phyloP scores from a whole-genome alignment of 2,329 filamentous ascomycete genomes.

The Clathrospora elynae region DNA sequence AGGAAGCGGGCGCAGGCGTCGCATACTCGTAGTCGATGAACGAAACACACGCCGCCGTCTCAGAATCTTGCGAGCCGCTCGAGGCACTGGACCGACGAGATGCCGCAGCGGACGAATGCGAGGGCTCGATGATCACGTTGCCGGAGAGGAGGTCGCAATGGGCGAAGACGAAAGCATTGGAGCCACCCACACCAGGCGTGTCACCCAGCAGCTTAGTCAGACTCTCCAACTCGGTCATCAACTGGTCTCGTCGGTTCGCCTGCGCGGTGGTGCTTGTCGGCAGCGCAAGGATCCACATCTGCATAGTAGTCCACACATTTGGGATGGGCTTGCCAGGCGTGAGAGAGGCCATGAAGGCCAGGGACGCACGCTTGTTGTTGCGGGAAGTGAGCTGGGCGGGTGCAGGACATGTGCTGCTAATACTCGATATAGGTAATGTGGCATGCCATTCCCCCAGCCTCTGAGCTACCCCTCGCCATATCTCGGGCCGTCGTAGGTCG shows the following conservation, averaged over 20 bases:
- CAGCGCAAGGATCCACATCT: slow-evolving; percentile 91
- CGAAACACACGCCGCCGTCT: slow-evolving; percentile 41
- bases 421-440: slow-evolving; percentile 61
- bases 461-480: slow-evolving; percentile 83
- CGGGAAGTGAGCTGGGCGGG: slow-evolving; percentile 37
- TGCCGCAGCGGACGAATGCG: slow-evolving; percentile 41
- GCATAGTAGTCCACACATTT: slow-evolving; percentile 93
- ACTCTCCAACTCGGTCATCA: slow-evolving; percentile 76
- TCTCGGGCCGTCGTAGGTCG: slow-evolving; percentile 74
- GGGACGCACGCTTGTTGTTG: slow-evolving; percentile 46
- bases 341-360: slow-evolving; percentile 45
- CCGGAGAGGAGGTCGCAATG: slow-evolving; percentile 96
- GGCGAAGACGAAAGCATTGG: slow-evolving; percentile 81
- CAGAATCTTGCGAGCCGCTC: slow-evolving; percentile 36
- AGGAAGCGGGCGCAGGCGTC: slow-evolving; percentile 89
- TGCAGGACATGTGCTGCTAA: slow-evolving; percentile 50
- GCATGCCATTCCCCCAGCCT: slow-evolving; percentile 94
- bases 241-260: slow-evolving; percentile 65
- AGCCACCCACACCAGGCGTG: slow-evolving; percentile 71
- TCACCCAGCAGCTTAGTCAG: slow-evolving; percentile 74
- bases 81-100: slow-evolving; percentile 44
- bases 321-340: slow-evolving; percentile 74
- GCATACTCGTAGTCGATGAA: slow-evolving; percentile 99
- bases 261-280: slow-evolving; percentile 74
- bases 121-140: slow-evolving; percentile 85